Evolutionary conservation across 2,329 filamentous ascomycete genomes (phyloP).

Genomic region (Pseudopyricularia cyperi): DNA sequence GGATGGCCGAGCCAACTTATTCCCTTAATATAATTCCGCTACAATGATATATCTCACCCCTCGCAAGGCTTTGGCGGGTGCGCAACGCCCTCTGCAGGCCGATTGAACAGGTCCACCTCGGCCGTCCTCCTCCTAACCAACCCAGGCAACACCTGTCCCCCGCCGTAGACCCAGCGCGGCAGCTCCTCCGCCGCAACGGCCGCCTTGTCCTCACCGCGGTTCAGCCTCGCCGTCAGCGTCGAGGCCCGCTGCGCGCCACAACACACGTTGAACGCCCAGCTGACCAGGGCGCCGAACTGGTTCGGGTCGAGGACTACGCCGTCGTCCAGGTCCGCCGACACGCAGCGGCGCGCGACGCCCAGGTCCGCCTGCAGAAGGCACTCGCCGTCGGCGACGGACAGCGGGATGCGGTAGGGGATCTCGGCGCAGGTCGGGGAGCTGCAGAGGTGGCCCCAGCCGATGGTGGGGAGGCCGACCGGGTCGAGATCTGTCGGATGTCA

Average conservation of each 20-base stretch:
- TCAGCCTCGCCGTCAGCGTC: constrained; percentile 26
- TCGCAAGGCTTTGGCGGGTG: background rate
- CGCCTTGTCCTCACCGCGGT: constrained; percentile 25
- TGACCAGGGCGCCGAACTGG: constrained; percentile 38
- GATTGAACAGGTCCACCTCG: background rate
- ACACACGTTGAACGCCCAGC: constrained; percentile 38
- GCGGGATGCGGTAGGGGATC: constrained; percentile 29
- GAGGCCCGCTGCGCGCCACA: constrained; percentile 25
- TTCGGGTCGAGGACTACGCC: constrained; percentile 30
- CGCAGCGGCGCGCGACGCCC: constrained; percentile 20
- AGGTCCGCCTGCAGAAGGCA: constrained; percentile 26
- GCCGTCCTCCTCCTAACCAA: background rate
- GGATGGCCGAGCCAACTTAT: background rate
- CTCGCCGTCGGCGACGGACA: constrained; percentile 25
- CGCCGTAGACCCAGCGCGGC: constrained; percentile 24
- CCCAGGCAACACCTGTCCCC: background rate
- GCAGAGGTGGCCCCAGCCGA: constrained; percentile 38
- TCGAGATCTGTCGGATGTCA: constrained; percentile 16
- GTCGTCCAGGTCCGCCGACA: constrained; percentile 20
- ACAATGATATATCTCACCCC: too few species aligned
- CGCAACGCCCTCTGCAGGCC: background rate
- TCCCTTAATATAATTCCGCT: background rate
- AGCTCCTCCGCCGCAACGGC: constrained; percentile 29
- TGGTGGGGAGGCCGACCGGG: constrained; percentile 30
- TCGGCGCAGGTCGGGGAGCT: constrained; percentile 25